Base-by-base conservation (phyloP, 2,329 filamentous ascomycete species). In the Alternaria tenuissima region DNA sequence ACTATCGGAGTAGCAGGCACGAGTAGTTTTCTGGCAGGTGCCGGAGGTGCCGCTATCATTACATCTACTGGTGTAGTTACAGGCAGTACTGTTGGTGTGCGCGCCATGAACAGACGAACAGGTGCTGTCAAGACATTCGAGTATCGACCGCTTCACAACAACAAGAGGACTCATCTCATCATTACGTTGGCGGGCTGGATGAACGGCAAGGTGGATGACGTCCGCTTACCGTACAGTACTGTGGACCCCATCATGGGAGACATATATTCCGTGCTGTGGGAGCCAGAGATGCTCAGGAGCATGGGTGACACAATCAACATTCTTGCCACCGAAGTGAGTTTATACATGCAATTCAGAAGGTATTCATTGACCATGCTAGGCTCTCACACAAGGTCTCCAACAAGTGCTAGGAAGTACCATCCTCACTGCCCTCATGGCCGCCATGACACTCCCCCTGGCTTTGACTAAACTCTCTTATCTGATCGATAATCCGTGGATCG, bases 261-360 rank as follows among this genome's bases (percentile, higher is more conserved):
- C 75, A 89, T 99, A 16, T 99, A 99, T 81, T 97, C 94, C 0
- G 90, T 99, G 11, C 84, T 96, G 59, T 99, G 95, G 94, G 95
- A 99, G 78, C 96, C 95, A 3, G 95, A 99, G 76, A 96, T 99
- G 94, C 86, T 99, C 75, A 90, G 89, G 70, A 97, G 93, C 79
- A 99, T 97, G 90, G 95, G 95, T 86, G 92, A 95, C 76, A 99
- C 95, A 46, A 98, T 99, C 73, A 97, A 97, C 72, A 98, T 99
- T 79, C 83, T 99, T 65, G 95, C 95, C 59, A 99, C 95, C 34
- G 95, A 99, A 88, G 92, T 94, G 80, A 80, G 86, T 63, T 28
- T 20, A 28, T 30, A 18, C 9, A 36, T 38, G 18, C n/a, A 55
- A 38, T 49, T 55, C 49, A 81, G 67, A 28, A 16, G 20, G 18